A percentile compares a stretch with the other conserved stretches of the same genome.
Conservation (phyloP, 2,329 filamentous ascomycete genomes). For the Pseudocercospora fijiensis region DNA sequence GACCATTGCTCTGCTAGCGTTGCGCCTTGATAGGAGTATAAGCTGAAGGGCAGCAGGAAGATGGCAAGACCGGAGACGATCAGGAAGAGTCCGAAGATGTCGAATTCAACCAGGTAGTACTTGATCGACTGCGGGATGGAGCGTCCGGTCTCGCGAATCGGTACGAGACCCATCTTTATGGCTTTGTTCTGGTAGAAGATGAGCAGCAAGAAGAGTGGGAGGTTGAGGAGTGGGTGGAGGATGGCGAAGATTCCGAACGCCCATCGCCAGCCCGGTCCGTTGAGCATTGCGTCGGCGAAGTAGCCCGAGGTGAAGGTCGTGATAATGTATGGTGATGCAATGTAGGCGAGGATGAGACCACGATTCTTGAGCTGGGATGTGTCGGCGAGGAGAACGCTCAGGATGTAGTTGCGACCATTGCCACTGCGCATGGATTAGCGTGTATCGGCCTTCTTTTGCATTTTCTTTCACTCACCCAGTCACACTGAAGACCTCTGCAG, state of each 20-base stretch:
- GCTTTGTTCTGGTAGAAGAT: conserved; percentile 30
- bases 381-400: conserved; percentile 36
- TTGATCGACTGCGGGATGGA: conserved; percentile 23
- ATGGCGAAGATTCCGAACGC: conserved; percentile 37
- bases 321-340: conserved; percentile 35
- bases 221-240: conserved; percentile 30
- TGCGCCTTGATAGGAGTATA: conserved; percentile 41
- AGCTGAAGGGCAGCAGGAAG: conserved; percentile 67
- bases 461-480: conserved; percentile 15
- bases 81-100: conserved; percentile 32
- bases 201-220: conserved; percentile 30
- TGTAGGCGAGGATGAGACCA: conserved; percentile 33
- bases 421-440: conserved; percentile 9
- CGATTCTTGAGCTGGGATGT: conserved; percentile 34
- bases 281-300: conserved; percentile 31
- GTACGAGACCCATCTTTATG: conserved; percentile 28
- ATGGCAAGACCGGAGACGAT: conserved; percentile 55
- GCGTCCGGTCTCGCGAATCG: conserved; percentile 23
- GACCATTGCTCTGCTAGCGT: conserved; percentile 38
- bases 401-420: conserved; percentile 31
- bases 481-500: conserved; percentile 35
- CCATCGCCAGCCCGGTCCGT: conserved; percentile 33
- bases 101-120: conserved; percentile 34
- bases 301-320: conserved; percentile 32
- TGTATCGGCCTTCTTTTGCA: not conserved